Base-by-base conservation (phyloP, 108 stramenopile species). In the Fistulifera pelliculosa region DNA sequence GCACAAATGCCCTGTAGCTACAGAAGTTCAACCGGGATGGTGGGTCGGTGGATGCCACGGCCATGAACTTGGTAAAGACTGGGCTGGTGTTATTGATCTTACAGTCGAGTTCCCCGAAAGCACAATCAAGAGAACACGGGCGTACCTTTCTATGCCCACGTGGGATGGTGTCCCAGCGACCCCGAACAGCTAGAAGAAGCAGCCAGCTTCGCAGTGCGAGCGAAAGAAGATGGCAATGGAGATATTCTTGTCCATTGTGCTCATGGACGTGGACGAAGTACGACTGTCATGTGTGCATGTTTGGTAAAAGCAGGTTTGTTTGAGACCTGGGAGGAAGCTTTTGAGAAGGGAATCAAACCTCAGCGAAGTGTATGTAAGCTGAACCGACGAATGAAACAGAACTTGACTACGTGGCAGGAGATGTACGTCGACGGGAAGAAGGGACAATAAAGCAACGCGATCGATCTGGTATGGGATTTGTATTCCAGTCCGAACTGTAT, bases 91-190 rank as follows among this genome's bases (percentile, higher is more conserved):
- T 19, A 69, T 93, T 38, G 91, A 93, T 64, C 54, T 86, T 31
- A 93, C 91, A 5, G 91, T 93, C 10, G 91, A 93, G 56, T 93
- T 93, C 54, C 87, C 87, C 2, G 91, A 93, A 52, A 43, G 41
- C 17, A 86, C 84, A 47, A 64, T 73, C 35, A 59, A 77, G 24
- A 40, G 66, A 25, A 86, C 84, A 0, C 55, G 69, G 47, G 56
- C 57, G 6, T 93, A 93, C 42, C 58, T 84, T 1, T 74, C 69
- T 31, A 55, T 85, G 10, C 79, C 87, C 3, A 81, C 84, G 0
- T 93, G 91, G 91, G 91, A 93, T 66, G 91, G 91, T 26, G 83
- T 86, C 8, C 91, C 91, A 3, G 63, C 80, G 44, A 58, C 74
- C 91, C 91, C 14, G 80, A 65, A 42, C 80, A 82, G 43, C 61